A percentile compares a stretch with the other conserved stretches of the same genome.
Conservation (phyloP, 2,329 filamentous ascomycete species). For the Penicillium corylophilum region DNA sequence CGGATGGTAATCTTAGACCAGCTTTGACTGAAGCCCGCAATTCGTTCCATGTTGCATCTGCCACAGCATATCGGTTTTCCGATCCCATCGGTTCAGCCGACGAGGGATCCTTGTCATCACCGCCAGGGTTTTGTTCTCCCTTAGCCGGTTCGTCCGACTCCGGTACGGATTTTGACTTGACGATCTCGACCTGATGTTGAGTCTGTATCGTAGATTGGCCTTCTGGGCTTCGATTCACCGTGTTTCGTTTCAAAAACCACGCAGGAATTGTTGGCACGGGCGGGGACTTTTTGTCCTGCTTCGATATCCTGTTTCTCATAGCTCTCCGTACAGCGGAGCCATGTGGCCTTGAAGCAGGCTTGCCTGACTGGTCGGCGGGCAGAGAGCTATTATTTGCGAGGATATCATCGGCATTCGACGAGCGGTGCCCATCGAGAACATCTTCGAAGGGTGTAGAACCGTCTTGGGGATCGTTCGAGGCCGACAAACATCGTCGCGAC, state of each 20-base stretch:
- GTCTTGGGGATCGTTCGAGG: constrained; percentile 31
- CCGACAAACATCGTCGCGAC: constrained; percentile 30
- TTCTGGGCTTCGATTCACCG: constrained; percentile 24
- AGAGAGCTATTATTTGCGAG: constrained; percentile 14
- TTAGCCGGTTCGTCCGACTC: constrained; percentile 15
- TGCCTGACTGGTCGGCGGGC: constrained; percentile 16
- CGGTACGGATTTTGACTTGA: constrained; percentile 16
- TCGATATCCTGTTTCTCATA: constrained; percentile 35
- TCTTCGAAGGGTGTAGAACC: constrained; percentile 22
- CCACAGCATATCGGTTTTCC: constrained; percentile 40
- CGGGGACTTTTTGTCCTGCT: constrained; percentile 15
- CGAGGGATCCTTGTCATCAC: constrained; percentile 28
- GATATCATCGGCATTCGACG: constrained; percentile 17
- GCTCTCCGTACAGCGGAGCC: constrained; percentile 41
- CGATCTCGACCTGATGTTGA: constrained; percentile 29
- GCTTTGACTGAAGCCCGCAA: constrained; percentile 53
- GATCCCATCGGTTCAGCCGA: constrained; percentile 13
- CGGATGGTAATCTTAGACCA: constrained; percentile 46
- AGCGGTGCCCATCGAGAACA: constrained; percentile 20
- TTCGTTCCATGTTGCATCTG: constrained; percentile 47
- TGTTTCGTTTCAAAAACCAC: constrained; percentile 42
- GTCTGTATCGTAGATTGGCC: constrained; percentile 10
- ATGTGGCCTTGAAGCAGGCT: constrained; percentile 34
- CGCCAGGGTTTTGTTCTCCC: constrained; percentile 12
- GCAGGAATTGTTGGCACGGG: constrained; percentile 31